Base-by-base conservation (phyloP, 306 rosid species). In the Rosa chinensis region DNA sequence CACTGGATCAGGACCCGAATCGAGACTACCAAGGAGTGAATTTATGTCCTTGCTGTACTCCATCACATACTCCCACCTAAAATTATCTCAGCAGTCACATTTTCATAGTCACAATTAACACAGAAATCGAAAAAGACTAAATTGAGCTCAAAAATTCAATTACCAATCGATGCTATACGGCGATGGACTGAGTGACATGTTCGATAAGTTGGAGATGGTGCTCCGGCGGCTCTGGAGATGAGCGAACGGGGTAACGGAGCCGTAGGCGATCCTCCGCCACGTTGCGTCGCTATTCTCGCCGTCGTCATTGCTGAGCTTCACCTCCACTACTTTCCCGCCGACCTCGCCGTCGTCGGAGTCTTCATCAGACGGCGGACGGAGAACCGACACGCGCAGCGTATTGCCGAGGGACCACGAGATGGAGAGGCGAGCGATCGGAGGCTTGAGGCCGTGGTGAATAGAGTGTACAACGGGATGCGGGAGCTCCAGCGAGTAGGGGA, bases 11-110 rank as follows among this genome's bases (percentile, higher is more conserved):
- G 88, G 77, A 56, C 82, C 37, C 37, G 68, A 70, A 84, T 91
- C 89, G 25, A 90, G 79, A 43, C 81, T 85, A 52, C 95, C 87
- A 1, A 94, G 92, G 77, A 92, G 91, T 43, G 89, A 80, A 61
- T 83, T 80, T 74, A 94, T 92, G 58, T 89, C 99, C 86, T 85
- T 92, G 88, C 97, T 94, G 79, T 91, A 91, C 84, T 89, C 97
- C 85, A 88, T 89, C 72, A 92, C 91, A 77, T 91, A 88, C 85
- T 92, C 95, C 97, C 97, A 91, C 97, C 99, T 94, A 82, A 58
- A 76, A 81, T 56, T 62, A 28, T 70, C 84, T 14, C 75, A 42
- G 77, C 48, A 74, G 73, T 17, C 66, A 73, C 48, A 73, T 53
- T 53, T 45, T 6, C 45, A 59, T 23, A 32, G 70, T 6, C 9